Evolutionary conservation across 2,329 filamentous ascomycete species (phyloP).

Genomic region (Colletotrichum trifolii): DNA sequence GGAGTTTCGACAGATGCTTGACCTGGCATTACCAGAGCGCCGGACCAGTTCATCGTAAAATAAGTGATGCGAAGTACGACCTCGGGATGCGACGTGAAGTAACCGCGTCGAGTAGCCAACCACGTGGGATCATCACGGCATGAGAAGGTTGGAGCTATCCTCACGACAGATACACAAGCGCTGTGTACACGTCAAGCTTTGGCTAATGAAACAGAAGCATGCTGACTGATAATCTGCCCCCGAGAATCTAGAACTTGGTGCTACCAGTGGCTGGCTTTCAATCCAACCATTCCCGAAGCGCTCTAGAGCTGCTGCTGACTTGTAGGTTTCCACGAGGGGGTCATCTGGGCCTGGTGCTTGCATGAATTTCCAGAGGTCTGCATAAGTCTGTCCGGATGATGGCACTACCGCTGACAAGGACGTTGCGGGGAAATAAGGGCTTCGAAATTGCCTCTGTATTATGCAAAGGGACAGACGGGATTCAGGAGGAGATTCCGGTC

Average conservation of each 20-base stretch:
- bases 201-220: not conserved
- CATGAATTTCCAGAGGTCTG: conserved; percentile 16
- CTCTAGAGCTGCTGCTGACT: not conserved
- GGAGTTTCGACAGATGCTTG: not conserved
- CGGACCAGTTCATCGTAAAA: not conserved
- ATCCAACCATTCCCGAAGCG: conserved; percentile 5
- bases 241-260: not conserved
- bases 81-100: not conserved
- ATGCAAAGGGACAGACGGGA: no score
- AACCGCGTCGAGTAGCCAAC: not conserved
- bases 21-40: not conserved
- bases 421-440: conserved; percentile 25
- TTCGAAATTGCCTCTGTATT: conserved; percentile 6
- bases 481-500: no score
- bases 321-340: not conserved
- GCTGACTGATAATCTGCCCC: not conserved
- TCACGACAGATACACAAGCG: not conserved
- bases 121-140: conserved; percentile 5
- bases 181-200: conserved; percentile 3
- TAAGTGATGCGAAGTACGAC: not conserved
- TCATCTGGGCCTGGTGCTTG: conserved; percentile 14
- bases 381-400: conserved; percentile 26
- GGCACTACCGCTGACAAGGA: conserved; percentile 11
- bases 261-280: not conserved
- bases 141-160: conserved; percentile 1